Evolutionary conservation across 148 eudicot species (phyloP).

Genomic region (Rhododendron henanense): DNA sequence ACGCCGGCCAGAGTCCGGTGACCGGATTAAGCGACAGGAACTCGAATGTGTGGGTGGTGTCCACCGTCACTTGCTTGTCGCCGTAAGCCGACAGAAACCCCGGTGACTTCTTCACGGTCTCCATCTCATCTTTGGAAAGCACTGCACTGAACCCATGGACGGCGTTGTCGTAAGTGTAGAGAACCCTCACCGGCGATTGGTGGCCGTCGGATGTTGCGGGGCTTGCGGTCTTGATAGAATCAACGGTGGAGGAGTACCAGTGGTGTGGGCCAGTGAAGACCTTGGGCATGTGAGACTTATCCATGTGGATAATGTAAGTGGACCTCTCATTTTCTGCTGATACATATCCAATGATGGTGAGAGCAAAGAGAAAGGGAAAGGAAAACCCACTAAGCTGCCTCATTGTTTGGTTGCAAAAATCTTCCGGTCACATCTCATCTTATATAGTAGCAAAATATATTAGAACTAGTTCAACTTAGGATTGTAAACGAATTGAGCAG

Average conservation of each 20-base stretch:
- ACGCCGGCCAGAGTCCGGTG: constrained; percentile 56
- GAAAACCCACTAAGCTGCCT: neutral
- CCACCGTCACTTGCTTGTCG: constrained; percentile 30
- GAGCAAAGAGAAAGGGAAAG: neutral
- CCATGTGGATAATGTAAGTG: constrained; percentile 37
- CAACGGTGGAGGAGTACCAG: constrained; percentile 61
- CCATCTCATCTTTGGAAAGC: constrained; percentile 37
- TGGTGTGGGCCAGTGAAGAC: constrained; percentile 48
- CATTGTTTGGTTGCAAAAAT: neutral
- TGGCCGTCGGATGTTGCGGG: neutral
- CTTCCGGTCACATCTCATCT: neutral
- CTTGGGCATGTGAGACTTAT: constrained; percentile 31
- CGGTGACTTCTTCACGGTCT: constrained; percentile 23
- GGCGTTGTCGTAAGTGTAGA: constrained; percentile 43
- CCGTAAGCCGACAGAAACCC: constrained; percentile 43
- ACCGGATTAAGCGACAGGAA: constrained; percentile 45
- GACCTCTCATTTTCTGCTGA: constrained; percentile 9
- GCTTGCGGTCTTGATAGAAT: constrained; percentile 20
- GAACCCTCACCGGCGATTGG: neutral
- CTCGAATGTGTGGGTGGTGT: constrained; percentile 52
- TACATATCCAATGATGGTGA: neutral
- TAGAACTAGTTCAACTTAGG: too few relatives aligned
- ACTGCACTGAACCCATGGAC: constrained; percentile 58
- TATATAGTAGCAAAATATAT: too few relatives aligned
- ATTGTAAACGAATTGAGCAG: too few relatives aligned